Percentiles rank a stretch among this genome's conserved stretches.
These are phyloP conservation scores for Coniochaeta prunicola DNA, from an alignment of 2,329 filamentous ascomycete species.

Conservation along the genomic window DNA sequence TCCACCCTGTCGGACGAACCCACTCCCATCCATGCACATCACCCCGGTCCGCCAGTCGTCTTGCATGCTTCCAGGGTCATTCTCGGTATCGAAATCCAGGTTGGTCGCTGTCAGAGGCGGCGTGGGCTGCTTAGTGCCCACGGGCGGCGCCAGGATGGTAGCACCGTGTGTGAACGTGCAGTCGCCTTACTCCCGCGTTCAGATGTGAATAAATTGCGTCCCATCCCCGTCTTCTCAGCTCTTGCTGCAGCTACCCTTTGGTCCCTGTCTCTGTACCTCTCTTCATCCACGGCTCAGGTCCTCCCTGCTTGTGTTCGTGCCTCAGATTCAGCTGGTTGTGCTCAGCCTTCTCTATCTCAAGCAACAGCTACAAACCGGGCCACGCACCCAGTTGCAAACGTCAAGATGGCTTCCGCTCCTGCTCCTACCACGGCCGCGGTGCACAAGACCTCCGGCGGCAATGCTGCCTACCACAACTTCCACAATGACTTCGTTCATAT, in stretches of 20 bases:
- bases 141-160: background rate
- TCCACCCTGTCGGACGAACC: background rate
- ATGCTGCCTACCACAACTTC: constrained; percentile 69
- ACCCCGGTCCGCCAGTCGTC: background rate
- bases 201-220: background rate
- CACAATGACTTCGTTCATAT: constrained; percentile 44
- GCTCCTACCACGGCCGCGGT: constrained; percentile 9
- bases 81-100: constrained; percentile 1
- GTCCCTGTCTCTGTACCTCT: background rate
- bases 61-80: background rate
- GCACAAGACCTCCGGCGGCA: constrained; percentile 53
- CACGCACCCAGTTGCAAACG: background rate
- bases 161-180: background rate
- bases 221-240: background rate
- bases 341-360: background rate
- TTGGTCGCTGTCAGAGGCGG: background rate
- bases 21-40: background rate
- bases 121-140: background rate
- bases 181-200: background rate
- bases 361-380: background rate
- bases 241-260: background rate
- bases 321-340: background rate
- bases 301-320: background rate
- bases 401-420: constrained; percentile 12
- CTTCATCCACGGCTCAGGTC: background rate